These are phyloP conservation scores for Cinnamomum micranthum DNA, from an alignment of 164 flowering plant species.

Conservation along the genomic window DNA sequence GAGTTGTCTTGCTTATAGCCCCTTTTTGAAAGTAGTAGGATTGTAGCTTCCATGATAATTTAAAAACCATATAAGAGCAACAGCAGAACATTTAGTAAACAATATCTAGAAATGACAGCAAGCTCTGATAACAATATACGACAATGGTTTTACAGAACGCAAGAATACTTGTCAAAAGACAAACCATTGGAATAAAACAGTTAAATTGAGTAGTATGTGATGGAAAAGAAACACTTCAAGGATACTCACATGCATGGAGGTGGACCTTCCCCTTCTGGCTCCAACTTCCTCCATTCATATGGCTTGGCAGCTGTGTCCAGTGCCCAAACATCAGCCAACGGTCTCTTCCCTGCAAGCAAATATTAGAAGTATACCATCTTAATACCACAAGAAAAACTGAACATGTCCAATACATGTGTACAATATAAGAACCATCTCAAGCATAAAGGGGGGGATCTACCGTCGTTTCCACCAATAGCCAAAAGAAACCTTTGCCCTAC, in stretches of 20 bases:
- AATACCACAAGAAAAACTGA: background rate
- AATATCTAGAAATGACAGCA: no score
- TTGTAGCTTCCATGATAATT: no score
- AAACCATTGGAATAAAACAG: background rate
- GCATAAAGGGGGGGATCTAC: conserved; percentile 27
- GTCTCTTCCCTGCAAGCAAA: conserved; percentile 74
- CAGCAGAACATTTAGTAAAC: no score
- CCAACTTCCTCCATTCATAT: conserved; percentile 98
- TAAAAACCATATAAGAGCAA: no score
- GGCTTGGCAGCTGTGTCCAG: conserved; percentile 99
- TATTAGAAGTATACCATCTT: background rate
- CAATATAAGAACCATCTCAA: background rate
- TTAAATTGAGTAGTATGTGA: background rate
- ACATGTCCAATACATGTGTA: background rate
- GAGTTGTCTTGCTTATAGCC: no score
- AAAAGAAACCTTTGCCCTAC: conserved; percentile 98
- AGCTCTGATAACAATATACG: no score
- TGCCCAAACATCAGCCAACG: conserved; percentile 99
- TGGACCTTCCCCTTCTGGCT: conserved; percentile 99
- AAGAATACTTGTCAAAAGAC: background rate
- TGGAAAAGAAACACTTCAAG: background rate
- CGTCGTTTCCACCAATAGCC: conserved; percentile 99
- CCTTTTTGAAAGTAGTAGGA: no score
- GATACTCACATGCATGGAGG: conserved; percentile 94
- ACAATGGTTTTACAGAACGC: background rate